phyloP scores from a whole-genome alignment of 2,329 filamentous ascomycete species.

The Neofusicoccum kwambonambiense region DNA sequence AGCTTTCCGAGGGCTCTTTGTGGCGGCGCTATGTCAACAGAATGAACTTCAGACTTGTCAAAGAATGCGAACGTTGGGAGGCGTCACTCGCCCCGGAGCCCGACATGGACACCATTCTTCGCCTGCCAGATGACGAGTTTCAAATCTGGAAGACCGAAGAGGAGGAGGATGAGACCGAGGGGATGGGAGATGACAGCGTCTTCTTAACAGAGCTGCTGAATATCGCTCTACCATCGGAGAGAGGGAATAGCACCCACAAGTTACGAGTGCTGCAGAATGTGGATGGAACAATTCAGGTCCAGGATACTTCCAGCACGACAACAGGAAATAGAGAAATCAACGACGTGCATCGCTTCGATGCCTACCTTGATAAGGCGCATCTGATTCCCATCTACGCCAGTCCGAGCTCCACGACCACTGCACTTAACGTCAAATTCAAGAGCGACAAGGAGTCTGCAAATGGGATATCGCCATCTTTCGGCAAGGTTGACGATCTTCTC shows the following conservation, averaged over 20 bases:
- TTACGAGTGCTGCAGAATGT: slow-evolving; percentile 9
- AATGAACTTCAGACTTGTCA: background rate
- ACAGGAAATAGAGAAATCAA: slow-evolving; percentile 4
- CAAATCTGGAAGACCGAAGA: background rate
- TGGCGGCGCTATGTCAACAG: slow-evolving; percentile 11
- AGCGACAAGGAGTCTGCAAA: slow-evolving; percentile 15
- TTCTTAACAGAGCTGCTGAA: slow-evolving; percentile 9
- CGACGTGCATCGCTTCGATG: slow-evolving; percentile 11
- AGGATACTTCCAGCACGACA: background rate
- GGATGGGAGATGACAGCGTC: background rate
- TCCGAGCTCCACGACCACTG: background rate
- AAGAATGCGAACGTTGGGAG: background rate
- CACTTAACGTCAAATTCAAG: background rate
- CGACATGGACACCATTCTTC: slow-evolving; percentile 1
- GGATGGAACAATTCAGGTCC: slow-evolving; percentile 5
- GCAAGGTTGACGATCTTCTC: slow-evolving; percentile 6
- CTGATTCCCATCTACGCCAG: background rate
- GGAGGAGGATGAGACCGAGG: background rate
- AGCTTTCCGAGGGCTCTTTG: background rate
- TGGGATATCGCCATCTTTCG: slow-evolving; percentile 19
- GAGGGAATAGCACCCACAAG: background rate
- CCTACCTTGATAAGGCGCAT: background rate
- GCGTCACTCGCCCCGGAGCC: background rate
- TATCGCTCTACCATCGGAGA: background rate
- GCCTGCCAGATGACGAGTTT: background rate